Evolutionary conservation across 1,284 basidiomycete genomes (phyloP), one percentile per base, ranked within the genome.

Genomic region (Tausonia pullulans): DNA sequence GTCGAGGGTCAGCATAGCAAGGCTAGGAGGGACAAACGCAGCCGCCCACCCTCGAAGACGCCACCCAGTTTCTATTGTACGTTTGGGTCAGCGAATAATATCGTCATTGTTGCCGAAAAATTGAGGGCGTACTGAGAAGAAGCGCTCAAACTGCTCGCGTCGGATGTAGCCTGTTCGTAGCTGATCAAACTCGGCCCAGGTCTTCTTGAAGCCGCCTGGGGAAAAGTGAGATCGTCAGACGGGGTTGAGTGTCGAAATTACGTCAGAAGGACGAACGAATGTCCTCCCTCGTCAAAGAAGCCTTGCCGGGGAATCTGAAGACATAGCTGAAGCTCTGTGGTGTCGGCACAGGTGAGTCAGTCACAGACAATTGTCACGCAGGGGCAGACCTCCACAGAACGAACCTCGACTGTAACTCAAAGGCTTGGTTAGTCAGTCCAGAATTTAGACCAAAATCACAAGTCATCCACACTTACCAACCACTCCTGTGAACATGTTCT

Each of bases 301-400:
- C 87, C 43, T 87, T 87, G 27, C 89, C 87, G 5, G 78, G 76
- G 64, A 89, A 83, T 61, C 96, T 92, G 77, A 94, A 95, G 8
- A 98, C 90, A 75, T 95, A 97, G 27, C 91, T 90, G 75, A 98
- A 98, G 72, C 89, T 96, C 75, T 98, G 88, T 71, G 98, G 16
- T 39, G 44, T 64, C 9, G 62, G 45, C 54, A 41, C 5, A 53
- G 48, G 13, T 51, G 16, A 43, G 8, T 10, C n/a, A 11, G 40
- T 46, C n/a, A 41, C 10, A 48, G 39, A 53, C 2, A 43, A 54
- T 50, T 41, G 27, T 55, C 49, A 9, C 62, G 93, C 96, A 4
- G 80, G 80, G 7, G 82, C 75, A 70, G 88, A 94, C 11, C 95
- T 95, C 71, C 95, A 98, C 95, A 0, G 89, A 87, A 45, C 87